phyloP scores from a whole-genome alignment of 371 early-diverging fungal species.

The Saksenaea vasiformis region DNA sequence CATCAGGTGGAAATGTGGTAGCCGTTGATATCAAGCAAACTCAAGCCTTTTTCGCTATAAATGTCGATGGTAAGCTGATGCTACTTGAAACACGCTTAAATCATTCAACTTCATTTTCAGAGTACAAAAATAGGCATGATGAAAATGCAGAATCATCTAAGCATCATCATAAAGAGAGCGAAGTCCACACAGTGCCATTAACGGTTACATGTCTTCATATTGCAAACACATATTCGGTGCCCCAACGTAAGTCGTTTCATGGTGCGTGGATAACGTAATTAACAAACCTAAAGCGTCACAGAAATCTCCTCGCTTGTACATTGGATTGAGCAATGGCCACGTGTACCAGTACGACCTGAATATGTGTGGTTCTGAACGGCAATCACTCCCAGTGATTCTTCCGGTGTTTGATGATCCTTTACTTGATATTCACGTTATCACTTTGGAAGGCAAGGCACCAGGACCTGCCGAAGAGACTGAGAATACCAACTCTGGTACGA shows the following conservation, averaged over 20 bases:
- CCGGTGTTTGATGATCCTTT: constrained; percentile 8
- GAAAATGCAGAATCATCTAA: neutral
- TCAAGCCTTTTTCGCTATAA: constrained; percentile 14
- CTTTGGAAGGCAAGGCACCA: constrained; percentile 21
- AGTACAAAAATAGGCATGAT: neutral
- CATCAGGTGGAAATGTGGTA: constrained; percentile 19
- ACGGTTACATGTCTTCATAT: neutral
- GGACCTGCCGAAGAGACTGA: neutral
- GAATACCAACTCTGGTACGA: neutral
- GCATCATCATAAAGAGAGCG: neutral
- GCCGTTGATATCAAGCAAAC: constrained; percentile 21
- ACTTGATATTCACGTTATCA: constrained; percentile 24
- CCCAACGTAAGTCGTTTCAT: neutral
- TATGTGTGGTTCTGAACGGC: neutral
- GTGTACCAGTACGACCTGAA: constrained; percentile 32
- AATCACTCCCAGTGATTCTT: neutral
- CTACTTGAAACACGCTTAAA: neutral
- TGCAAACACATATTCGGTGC: neutral
- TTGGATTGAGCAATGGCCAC: constrained; percentile 36
- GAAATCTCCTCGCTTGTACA: constrained; percentile 20
- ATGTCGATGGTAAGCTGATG: constrained; percentile 19
- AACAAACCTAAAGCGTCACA: neutral
- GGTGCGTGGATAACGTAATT: neutral
- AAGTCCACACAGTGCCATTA: neutral
- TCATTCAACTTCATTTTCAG: neutral